phyloP scores from a whole-genome alignment of 805 yeast genomes.

The Lipomyces spencermartinsiae region DNA sequence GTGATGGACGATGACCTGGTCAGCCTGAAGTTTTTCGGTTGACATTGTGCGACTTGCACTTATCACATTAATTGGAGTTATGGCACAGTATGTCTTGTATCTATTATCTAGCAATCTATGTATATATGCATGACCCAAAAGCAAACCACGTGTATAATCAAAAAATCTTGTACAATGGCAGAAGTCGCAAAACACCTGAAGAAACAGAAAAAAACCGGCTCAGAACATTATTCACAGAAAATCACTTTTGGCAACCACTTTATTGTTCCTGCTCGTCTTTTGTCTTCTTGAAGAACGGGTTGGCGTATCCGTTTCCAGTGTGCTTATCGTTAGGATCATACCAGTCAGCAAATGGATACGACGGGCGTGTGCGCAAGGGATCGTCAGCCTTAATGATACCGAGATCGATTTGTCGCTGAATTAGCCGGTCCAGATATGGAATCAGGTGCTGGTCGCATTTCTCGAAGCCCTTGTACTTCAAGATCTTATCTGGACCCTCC shows the following conservation, averaged over 20 bases:
- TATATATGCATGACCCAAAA: background rate
- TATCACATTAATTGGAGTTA: background rate
- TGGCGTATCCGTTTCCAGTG: conserved; percentile 31
- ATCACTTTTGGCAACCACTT: background rate
- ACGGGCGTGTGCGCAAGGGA: conserved; percentile 62
- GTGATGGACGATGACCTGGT: background rate
- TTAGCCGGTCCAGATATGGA: conserved; percentile 62
- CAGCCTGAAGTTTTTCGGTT: background rate
- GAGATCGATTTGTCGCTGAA: conserved; percentile 62
- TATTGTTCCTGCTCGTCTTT: background rate
- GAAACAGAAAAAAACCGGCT: background rate
- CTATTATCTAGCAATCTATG: background rate
- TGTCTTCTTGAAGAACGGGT: conserved; percentile 22
- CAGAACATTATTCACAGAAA: background rate
- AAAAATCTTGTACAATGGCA: background rate
- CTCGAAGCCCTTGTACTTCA: conserved; percentile 68
- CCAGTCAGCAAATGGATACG: conserved; percentile 50
- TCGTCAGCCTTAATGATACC: conserved; percentile 63
- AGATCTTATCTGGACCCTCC: conserved; percentile 70
- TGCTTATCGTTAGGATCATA: conserved; percentile 33
- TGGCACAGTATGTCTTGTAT: background rate
- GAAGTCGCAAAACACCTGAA: background rate
- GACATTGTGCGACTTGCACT: background rate
- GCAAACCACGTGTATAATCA: background rate
- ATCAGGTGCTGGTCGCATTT: conserved; percentile 63